A percentile compares a stretch with the other conserved stretches of the same genome.
These are phyloP conservation scores for Pyronema omphalodes DNA, from an alignment of 495 filamentous ascomycete genomes.

Conservation along the genomic window DNA sequence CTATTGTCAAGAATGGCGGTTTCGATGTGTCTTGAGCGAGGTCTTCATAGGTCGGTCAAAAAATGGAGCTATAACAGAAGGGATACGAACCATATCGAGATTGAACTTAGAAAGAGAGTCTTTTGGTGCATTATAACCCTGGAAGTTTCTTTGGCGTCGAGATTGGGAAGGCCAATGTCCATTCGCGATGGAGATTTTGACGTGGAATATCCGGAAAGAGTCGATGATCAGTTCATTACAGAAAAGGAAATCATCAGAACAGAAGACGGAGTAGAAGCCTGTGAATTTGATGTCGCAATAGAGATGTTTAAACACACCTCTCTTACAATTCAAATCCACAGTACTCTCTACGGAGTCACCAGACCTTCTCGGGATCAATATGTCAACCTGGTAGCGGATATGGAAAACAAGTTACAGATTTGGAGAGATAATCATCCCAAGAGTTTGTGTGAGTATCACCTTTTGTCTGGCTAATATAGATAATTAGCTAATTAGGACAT, in stretches of 20 bases:
- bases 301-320: conserved; percentile 39
- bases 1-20: conserved; percentile 42
- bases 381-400: conserved; percentile 36
- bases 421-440: conserved; percentile 40
- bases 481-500: conserved; percentile 15
- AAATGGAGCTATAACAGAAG: conserved; percentile 35
- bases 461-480: conserved; percentile 20
- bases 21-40: conserved; percentile 48
- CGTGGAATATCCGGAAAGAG: conserved; percentile 48
- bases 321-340: conserved; percentile 51
- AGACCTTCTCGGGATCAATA: conserved; percentile 39
- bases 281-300: conserved; percentile 45
- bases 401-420: conserved; percentile 41
- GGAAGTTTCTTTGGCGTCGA: conserved; percentile 46
- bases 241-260: conserved; percentile 32
- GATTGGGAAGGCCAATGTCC: conserved; percentile 57
- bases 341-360: conserved; percentile 46
- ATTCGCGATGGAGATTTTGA: conserved; percentile 54
- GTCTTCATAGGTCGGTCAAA: conserved; percentile 51
- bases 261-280: conserved; percentile 37
- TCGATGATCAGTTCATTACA: conserved; percentile 41
- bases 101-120: conserved; percentile 57
- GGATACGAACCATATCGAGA: conserved; percentile 36
- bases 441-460: conserved; percentile 12
- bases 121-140: conserved; percentile 54